Evolutionary conservation across 2,329 filamentous ascomycete species (phyloP).

Genomic region (Sporothrix variecibatus): DNA sequence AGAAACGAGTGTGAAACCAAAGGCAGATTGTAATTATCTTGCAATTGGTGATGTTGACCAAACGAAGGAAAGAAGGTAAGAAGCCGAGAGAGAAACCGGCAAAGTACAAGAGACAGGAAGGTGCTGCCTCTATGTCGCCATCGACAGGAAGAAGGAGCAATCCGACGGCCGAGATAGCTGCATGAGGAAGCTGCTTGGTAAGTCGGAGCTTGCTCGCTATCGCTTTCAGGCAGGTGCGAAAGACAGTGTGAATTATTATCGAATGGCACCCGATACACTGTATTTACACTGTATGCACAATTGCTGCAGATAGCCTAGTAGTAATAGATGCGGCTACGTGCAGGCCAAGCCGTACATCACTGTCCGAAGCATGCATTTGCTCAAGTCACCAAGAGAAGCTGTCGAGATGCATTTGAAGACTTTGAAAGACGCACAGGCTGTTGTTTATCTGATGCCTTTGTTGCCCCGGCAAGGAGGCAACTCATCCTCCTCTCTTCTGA

Average conservation of each 20-base stretch:
- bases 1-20: not conserved
- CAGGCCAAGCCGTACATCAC: not conserved
- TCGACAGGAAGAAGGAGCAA: not conserved
- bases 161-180: not conserved
- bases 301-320: conserved; percentile 4
- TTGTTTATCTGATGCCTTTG: conserved; percentile 12
- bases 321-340: not conserved
- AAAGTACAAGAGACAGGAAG: not conserved
- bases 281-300: not conserved
- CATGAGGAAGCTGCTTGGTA: conserved; percentile 11
- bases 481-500: not conserved
- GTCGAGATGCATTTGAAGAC: no score
- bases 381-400: not conserved
- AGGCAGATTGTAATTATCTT: not conserved
- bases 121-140: conserved; percentile 17
- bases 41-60: not conserved
- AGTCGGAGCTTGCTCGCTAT: conserved; percentile 4
- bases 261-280: not conserved
- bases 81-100: not conserved
- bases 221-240: not conserved
- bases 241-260: not conserved
- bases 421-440: not conserved
- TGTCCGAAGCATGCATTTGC: not conserved
- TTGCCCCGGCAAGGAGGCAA: not conserved
- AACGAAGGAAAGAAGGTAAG: not conserved